Base-by-base conservation (phyloP, 805 yeast genomes). In the Candida insectorum region DNA sequence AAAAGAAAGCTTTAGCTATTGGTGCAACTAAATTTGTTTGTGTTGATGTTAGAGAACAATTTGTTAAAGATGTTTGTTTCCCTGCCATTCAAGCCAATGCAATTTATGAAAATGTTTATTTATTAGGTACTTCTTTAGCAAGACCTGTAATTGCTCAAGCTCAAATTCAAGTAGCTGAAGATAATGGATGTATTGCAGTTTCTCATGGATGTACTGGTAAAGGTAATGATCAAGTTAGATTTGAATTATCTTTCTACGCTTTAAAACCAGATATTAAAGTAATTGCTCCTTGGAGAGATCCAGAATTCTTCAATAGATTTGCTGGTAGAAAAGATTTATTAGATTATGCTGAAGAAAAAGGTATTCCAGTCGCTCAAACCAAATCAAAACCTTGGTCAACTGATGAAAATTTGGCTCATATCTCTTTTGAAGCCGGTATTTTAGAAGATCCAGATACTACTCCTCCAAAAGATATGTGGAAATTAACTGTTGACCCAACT, bases 401-500 rank as follows among this genome's bases (percentile, higher is more conserved):
- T 38, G 99, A 93, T 63, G 99, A 93, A 73, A 93, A 93, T 77
- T 72, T 91, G 79, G 98, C 97, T 29, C 99, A 93, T 69, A 93
- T 93, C 63, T 91, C 97, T 24, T 93, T 85, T 63, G 99, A 93
- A 75, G 99, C 99, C 45, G 99, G 99, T 69, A 93, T 93, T 50
- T 79, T 93, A 56, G 99, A 93, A 71, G 96, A 93, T 70, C 99
- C 99, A 58, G 85, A 93, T 65, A 81, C 91, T 51, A 93, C 98
- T 33, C 98, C 98, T 46, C 98, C 98, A 69, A 91, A 89, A 73
- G 98, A 93, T 65, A 93, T 93, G 98, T 93, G 98, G 98, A 93
- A 93, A 72, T 79, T 93, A 61, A 93, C 96, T 26, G 86, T 84
- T 41, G 98, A 91, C 66, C 97, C 98, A 53, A 59, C 70, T 25